Conservation (phyloP, 106 monocot genomes). For the Hemerocallis citrina region DNA sequence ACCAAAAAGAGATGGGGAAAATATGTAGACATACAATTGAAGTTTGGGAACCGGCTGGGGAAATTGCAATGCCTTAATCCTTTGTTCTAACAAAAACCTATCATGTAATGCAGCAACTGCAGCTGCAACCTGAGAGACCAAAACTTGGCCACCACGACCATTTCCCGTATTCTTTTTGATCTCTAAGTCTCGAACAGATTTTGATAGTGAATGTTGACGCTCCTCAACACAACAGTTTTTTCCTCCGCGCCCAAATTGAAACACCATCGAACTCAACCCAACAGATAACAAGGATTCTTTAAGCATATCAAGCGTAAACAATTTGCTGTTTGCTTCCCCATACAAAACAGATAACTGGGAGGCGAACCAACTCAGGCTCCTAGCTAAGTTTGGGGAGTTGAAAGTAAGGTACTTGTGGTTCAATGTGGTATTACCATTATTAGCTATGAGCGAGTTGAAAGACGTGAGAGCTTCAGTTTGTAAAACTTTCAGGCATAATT, state of each 20-base stretch:
- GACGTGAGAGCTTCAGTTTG: constrained; percentile 36
- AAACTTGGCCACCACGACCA: constrained; percentile 17
- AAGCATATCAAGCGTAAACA: constrained; percentile 47
- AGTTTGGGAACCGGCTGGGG: constrained; percentile 25
- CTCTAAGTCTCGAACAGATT: constrained; percentile 6
- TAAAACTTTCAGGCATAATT: constrained; percentile 65
- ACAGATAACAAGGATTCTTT: constrained; percentile 46
- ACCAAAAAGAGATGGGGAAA: not conserved
- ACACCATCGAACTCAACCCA: constrained; percentile 40
- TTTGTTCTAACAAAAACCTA: constrained; percentile 54
- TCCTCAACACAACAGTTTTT: constrained; percentile 2
- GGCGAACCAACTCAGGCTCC: constrained; percentile 55
- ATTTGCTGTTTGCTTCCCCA: constrained; percentile 50
- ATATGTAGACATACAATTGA: constrained; percentile 49
- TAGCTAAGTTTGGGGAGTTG: constrained; percentile 49
- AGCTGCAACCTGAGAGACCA: constrained; percentile 78
- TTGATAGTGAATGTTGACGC: not conserved
- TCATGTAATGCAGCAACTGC: constrained; percentile 82
- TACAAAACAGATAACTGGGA: constrained; percentile 70
- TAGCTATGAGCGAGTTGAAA: constrained; percentile 16
- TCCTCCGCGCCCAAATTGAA: constrained; percentile 3
- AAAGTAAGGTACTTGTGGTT: constrained; percentile 25
- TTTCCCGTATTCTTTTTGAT: not conserved
- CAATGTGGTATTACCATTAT: constrained; percentile 10
- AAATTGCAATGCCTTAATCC: constrained; percentile 36